Evolutionary conservation across 1,284 basidiomycete genomes (phyloP), one percentile per base, ranked within the genome.

Genomic region (Neonothopanus nambi): DNA sequence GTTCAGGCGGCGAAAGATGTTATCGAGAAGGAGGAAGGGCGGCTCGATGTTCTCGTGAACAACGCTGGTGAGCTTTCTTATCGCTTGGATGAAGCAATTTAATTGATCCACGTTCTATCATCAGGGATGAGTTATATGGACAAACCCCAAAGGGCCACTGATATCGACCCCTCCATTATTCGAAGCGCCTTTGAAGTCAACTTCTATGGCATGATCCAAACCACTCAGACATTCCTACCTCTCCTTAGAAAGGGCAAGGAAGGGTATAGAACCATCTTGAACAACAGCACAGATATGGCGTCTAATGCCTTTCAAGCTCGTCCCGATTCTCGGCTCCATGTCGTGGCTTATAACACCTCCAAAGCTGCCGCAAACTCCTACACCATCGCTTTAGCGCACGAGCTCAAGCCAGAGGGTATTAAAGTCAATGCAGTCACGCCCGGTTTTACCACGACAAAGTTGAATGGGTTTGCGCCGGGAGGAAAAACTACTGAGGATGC

Each of bases 1-100:
- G 65, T 77, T 37, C 52, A 63, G 39, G 61, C 69, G 36, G 70
- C 74, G n/a, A 66, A 65, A 43, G 64, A 66, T 1, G 48, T 60
- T 21, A 73, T 79, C 40, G 66, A 74, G 55, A 67, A 71, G 20
- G 69, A 63, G 1, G 72, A 77, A 55, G 77, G 77, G 1, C 67
- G 63, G 9, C 62, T 80, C 36, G 74, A 80, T 59, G 71, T 77
- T 7, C 65, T 80, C 24, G 73, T 80, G 37, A 78, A 79, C 63
- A 80, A 80, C 53, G 78, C 78, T 12, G 78, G 76, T 68, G 52
- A 2, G 57, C 41, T 21, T n/a, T 42, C n/a, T 52, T 17, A 3
- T 48, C 8, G 41, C 20, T 6, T 17, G 24, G 5, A n/a, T 35
- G 8, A 13, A 6, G 24, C 8, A 37, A 4, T 36, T 46, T 43